Evolutionary conservation across 495 filamentous ascomycete genomes (phyloP), one percentile per base, ranked within the genome.

Genomic region (Aspergillus bridgeri): DNA sequence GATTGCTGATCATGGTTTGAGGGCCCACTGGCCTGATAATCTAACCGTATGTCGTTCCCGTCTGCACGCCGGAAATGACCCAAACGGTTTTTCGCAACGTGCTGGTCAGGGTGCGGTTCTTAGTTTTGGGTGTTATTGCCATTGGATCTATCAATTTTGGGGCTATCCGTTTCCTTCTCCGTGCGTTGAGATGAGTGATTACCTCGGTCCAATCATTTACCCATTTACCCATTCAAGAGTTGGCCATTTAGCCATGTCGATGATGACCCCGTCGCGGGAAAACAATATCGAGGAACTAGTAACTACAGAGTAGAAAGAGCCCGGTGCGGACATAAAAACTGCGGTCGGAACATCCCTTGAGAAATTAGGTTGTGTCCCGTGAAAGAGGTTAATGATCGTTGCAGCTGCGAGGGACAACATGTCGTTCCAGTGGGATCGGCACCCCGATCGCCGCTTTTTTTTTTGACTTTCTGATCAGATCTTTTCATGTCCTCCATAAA

Each of bases 1-100:
- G 48, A 51, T 51, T 51, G 48, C 48, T 51, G 48, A 51, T 51
- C 48, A 51, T 25, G 48, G 48, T 51, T 51, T 25, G 23, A 24
- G 46, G 23, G 46, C 48, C 25, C 48, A 51, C 20, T 18, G 6
- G 18, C 8, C 48, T 33, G 17, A 25, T 19, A 51, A 51, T 51
- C 48, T 51, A 38, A 51, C 24, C 48, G n/a, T 33, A 51, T 29
- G 24, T 24, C 22, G 8, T 38, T 38, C 33, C 33, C 33, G 24
- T 24, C 33, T 51, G 24, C 48, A 9, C 19, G 24, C 7, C 20
- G 20, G 23, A 48, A 21, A 19, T 33, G 48, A 5, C 24, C n/a
- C 4, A 33, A 51, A 33, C 24, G 48, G 48, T 24, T 33, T 38
- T 38, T 38, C 13, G 13, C 48, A 51, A 51, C 24, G 48, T 29